These are phyloP conservation scores for Kwoniella dejecticola DNA, from an alignment of 768 basidiomycete genomes.

Conservation along the genomic window DNA sequence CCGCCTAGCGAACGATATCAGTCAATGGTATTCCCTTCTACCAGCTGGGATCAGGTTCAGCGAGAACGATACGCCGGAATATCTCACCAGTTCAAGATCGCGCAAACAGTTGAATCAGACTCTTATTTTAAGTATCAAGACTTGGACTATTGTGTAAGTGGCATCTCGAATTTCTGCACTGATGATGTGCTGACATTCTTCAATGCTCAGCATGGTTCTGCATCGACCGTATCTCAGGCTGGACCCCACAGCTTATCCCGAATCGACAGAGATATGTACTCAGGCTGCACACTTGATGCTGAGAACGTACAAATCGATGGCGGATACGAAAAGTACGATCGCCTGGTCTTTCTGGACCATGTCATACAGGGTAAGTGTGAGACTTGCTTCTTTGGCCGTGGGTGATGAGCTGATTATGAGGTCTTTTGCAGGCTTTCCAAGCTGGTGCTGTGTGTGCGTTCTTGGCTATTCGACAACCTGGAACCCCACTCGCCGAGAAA, in stretches of 20 bases:
- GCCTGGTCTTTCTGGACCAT: constrained; percentile 55
- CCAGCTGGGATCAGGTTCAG: constrained; percentile 50
- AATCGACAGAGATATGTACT: constrained; percentile 68
- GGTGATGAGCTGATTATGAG: neutral
- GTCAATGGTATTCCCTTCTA: constrained; percentile 46
- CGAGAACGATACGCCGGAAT: constrained; percentile 42
- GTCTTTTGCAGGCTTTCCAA: constrained; percentile 41
- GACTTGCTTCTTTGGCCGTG: too few species aligned
- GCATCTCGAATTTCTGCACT: neutral
- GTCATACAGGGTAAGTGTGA: constrained; percentile 37
- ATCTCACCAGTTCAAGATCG: constrained; percentile 20
- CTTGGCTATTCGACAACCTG: constrained; percentile 51
- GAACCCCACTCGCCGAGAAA: constrained; percentile 36
- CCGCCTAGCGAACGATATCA: constrained; percentile 50
- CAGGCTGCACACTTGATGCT: constrained; percentile 64
- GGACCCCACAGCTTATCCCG: constrained; percentile 52
- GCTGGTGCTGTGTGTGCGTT: constrained; percentile 47
- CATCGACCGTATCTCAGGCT: constrained; percentile 53
- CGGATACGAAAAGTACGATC: constrained; percentile 40
- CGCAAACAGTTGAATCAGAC: constrained; percentile 45
- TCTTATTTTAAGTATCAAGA: constrained; percentile 48
- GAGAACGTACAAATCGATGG: constrained; percentile 59
- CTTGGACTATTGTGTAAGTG: constrained; percentile 50
- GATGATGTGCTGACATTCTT: neutral
- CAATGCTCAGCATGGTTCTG: constrained; percentile 39